phyloP scores from a whole-genome alignment of 2,329 filamentous ascomycete species.

The Zasmidium cellare region DNA sequence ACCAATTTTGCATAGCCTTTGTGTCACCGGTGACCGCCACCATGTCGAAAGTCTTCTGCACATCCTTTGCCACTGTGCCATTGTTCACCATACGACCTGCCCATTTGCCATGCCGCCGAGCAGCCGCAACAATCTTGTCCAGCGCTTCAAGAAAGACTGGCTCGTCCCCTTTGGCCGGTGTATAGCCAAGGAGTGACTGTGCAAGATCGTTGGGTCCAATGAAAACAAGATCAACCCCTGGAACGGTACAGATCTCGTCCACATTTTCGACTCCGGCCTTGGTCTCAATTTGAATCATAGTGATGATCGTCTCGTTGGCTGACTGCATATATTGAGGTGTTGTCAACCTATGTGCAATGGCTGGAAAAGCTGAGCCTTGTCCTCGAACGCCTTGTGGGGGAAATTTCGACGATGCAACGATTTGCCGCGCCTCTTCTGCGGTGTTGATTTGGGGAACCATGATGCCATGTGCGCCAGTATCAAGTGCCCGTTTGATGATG shows the following conservation, averaged over 20 bases:
- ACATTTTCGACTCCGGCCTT: slow-evolving; percentile 39
- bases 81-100: slow-evolving; percentile 56
- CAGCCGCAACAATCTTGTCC: slow-evolving; percentile 55
- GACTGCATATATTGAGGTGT: slow-evolving; percentile 50
- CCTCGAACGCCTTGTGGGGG: slow-evolving; percentile 55
- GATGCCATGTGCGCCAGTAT: slow-evolving; percentile 31
- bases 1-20: slow-evolving; percentile 31
- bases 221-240: slow-evolving; percentile 3
- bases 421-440: slow-evolving; percentile 49
- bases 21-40: slow-evolving; percentile 36
- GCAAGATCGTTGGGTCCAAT: background rate
- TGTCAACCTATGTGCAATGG: slow-evolving; percentile 56
- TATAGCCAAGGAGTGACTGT: slow-evolving; percentile 52
- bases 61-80: slow-evolving; percentile 48
- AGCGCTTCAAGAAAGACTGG: slow-evolving; percentile 51
- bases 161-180: slow-evolving; percentile 43
- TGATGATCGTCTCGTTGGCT: slow-evolving; percentile 53
- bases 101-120: slow-evolving; percentile 64
- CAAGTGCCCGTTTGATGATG: slow-evolving; percentile 48
- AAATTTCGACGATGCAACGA: slow-evolving; percentile 55
- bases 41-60: slow-evolving; percentile 54
- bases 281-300: slow-evolving; percentile 50
- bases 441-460: slow-evolving; percentile 55
- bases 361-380: slow-evolving; percentile 56
- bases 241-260: slow-evolving; percentile 46